Base-by-base conservation (phyloP, 2,329 filamentous ascomycete genomes). In the Coniochaeta sp. region DNA sequence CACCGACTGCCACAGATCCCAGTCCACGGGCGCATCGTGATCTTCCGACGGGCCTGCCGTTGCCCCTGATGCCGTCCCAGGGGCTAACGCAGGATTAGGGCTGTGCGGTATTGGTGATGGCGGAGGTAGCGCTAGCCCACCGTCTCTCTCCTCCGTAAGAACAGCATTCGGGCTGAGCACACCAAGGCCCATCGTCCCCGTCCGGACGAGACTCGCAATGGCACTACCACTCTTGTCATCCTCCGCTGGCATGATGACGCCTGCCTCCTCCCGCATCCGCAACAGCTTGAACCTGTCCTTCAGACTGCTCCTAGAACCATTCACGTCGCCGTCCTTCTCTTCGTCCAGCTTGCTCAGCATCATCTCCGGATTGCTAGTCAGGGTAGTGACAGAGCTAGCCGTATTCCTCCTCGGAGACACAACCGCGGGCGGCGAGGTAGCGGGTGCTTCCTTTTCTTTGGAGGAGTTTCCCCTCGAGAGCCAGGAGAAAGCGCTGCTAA, bases 1-100 rank as follows among this genome's bases (percentile, higher is more conserved):
- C 4, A 99, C 87, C 22, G 87, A 83, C 65, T 99, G 92, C 94
- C 94, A 99, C 33, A 99, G 73, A 67, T 99, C 94, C 94, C 94
- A 99, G 65, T 99, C 91, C n/a, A 99, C 94, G 22, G 89, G 85
- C 14, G 77, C 75, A 61, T 91, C 88, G 13, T 73, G 71, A 56
- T 85, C 77, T 20, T 84, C 82, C 3, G 89, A 85, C 8, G 87
- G 87, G 1, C 88, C 88, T 20, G 85, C 83, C 22, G 85, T 85
- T 38, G 91, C 82, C 6, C 92, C 91, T 10, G 89, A 85, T 7
- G 87, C 90, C 1, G 91, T 96, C 1, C 91, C 91, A 0, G 91
- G 91, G 1, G 90, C 85, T 42, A 96, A 73, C 52, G 78, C 83
- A 4, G 79, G 77, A 59, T 89, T 89, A 14, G 89, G 78, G 3